These are phyloP conservation scores for Coemansia sp. DNA, from an alignment of 192 early-diverging fungal species.

Conservation along the genomic window DNA sequence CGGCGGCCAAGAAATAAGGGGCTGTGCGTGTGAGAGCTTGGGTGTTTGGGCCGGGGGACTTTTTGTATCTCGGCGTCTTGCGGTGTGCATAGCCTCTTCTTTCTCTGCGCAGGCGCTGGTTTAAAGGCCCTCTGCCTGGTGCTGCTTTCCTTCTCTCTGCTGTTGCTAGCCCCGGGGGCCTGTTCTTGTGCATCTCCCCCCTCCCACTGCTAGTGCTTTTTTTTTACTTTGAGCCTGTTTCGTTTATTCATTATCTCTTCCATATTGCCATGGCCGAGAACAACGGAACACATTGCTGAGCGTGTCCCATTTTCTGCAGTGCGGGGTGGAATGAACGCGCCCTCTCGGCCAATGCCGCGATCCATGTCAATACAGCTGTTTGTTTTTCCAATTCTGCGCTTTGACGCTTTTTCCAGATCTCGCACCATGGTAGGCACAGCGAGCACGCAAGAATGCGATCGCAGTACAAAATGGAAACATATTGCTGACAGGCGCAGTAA, in stretches of 20 bases:
- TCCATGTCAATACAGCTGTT: not conserved
- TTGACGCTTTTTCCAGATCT: too few relatives aligned
- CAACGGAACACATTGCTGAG: too few relatives aligned
- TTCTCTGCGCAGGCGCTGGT: conserved; percentile 6
- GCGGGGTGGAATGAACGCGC: not conserved
- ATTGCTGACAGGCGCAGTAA: too few relatives aligned
- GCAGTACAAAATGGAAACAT: too few relatives aligned
- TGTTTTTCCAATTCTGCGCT: not conserved
- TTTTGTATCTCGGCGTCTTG: not conserved
- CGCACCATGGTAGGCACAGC: not conserved
- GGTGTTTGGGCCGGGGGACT: not conserved
- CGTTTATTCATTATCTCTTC: conserved; percentile 6
- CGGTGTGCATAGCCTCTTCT: conserved; percentile 6
- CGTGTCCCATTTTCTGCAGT: not conserved
- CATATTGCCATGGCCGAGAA: too few relatives aligned
- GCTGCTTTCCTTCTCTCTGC: not conserved
- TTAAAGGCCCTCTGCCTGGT: not conserved
- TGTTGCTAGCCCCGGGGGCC: not conserved
- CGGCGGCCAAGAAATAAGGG: conserved; percentile 8
- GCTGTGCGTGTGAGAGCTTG: too few relatives aligned
- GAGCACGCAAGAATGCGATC: too few relatives aligned
- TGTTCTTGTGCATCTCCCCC: conserved; percentile 11
- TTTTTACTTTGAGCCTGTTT: conserved; percentile 10
- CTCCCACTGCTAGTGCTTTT: conserved; percentile 7
- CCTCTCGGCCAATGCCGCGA: too few relatives aligned